Conservation (phyloP, 2,329 filamentous ascomycete species). For the Talaromyces atroroseus region DNA sequence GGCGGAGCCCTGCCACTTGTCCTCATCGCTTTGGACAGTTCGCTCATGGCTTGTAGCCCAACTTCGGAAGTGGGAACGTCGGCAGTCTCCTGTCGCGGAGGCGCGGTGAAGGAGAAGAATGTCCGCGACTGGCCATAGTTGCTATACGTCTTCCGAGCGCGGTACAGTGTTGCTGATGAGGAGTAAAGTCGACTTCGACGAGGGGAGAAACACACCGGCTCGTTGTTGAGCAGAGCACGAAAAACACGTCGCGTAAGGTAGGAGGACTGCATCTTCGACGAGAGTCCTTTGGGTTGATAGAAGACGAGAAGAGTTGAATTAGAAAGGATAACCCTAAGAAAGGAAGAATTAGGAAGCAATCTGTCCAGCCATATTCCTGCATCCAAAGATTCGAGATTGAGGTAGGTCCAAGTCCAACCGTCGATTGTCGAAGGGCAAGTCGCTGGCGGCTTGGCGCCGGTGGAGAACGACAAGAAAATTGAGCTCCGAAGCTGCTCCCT, state of each 20-base stretch:
- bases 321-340: not conserved
- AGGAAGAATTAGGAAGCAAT: not conserved
- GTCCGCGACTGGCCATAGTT: slow-evolving; percentile 33
- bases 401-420: too few relatives aligned
- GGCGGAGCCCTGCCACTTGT: slow-evolving; percentile 62
- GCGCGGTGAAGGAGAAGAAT: slow-evolving; percentile 31
- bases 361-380: not conserved
- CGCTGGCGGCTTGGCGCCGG: slow-evolving; percentile 11
- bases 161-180: slow-evolving; percentile 14
- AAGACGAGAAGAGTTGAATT: not conserved
- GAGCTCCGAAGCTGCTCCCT: slow-evolving; percentile 1
- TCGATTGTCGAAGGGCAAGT: too few relatives aligned
- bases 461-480: slow-evolving; percentile 9
- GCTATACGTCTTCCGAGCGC: slow-evolving; percentile 23
- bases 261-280: slow-evolving; percentile 34
- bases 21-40: slow-evolving; percentile 58
- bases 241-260: slow-evolving; percentile 42
- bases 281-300: not conserved
- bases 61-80: slow-evolving; percentile 47
- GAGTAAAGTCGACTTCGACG: slow-evolving; percentile 28
- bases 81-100: slow-evolving; percentile 55
- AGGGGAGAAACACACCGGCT: slow-evolving; percentile 37
- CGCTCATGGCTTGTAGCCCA: slow-evolving; percentile 66
- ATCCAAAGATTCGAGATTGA: not conserved
- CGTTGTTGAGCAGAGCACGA: slow-evolving; percentile 40